These are phyloP conservation scores for Pontederia crassipes DNA, from an alignment of 176 grass and related monocot genomes.

Conservation along the genomic window DNA sequence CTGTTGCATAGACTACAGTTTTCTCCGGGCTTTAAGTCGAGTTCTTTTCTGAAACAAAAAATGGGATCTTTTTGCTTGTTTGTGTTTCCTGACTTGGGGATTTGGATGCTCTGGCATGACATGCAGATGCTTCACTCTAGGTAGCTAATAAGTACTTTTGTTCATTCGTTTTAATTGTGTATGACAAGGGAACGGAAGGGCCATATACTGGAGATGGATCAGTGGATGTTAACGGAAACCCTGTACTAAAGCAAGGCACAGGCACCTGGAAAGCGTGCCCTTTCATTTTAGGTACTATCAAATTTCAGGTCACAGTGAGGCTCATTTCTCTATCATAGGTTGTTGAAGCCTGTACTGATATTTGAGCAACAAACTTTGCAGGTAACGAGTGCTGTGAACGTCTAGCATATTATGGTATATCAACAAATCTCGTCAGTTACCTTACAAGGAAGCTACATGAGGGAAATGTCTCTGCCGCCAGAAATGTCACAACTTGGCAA, in stretches of 20 bases:
- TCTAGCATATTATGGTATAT: conserved; percentile 82
- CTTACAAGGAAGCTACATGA: conserved; percentile 57
- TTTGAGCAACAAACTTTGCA: conserved; percentile 23
- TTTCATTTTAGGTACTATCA: conserved; percentile 61
- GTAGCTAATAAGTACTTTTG: neutral
- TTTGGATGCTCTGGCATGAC: too few species aligned
- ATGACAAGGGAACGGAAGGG: conserved; percentile 5
- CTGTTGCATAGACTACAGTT: too few species aligned
- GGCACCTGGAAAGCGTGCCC: conserved; percentile 85
- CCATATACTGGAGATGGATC: conserved; percentile 67
- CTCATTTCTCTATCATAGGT: conserved; percentile 2
- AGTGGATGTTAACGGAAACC: conserved; percentile 48
- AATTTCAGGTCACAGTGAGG: neutral
- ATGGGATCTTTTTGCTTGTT: too few species aligned
- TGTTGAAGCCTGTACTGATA: neutral
- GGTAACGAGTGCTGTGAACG: conserved; percentile 77
- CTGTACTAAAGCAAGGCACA: conserved; percentile 57
- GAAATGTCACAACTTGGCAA: conserved; percentile 75
- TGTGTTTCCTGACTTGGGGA: too few species aligned
- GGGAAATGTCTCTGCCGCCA: conserved; percentile 66
- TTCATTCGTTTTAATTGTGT: neutral
- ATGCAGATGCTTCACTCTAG: too few species aligned
- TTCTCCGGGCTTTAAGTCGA: too few species aligned
- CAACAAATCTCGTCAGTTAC: conserved; percentile 70
- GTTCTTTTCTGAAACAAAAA: too few species aligned